Base-by-base conservation (phyloP, 2,329 filamentous ascomycete species). In the Aureobasidium vineae region DNA sequence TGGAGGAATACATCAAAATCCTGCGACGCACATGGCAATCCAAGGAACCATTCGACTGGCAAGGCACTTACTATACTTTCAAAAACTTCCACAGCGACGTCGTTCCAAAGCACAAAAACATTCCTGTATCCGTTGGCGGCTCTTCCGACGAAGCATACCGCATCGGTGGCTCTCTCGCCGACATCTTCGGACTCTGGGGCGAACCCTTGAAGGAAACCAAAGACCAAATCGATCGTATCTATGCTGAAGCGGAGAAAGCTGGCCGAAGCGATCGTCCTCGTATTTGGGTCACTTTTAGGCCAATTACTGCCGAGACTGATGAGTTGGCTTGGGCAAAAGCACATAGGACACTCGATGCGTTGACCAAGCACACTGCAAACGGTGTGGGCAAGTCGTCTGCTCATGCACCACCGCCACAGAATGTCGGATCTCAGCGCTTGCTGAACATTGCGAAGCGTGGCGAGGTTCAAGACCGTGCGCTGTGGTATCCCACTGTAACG, bases 251-350 rank as follows among this genome's bases (percentile, higher is more conserved):
- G 0, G 83, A 79, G n/a, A 83, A 82, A 69, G 85, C 85, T 1
- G 85, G 85, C 0, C 81, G 85, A 1, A 72, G 68, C 0, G 85
- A 87, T 69, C 76, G 81, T 0, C 85, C 85, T 7, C 77, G 84
- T 4, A 87, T 88, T 71, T 88, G 85, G 85, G 85, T 88, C 1
- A 87, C 85, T 0, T 87, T 87, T 80, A 80, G 85, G 2, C 85
- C 85, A 3, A 87, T 88, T 67, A 70, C 82, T 0, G 85, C 85
- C 0, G 85, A 87, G 75, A 87, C 85, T 0, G 85, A 87, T 16
- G 85, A 87, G 23, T 78, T 87, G 7, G 85, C 85, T 0, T 88
- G 85, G 85, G 79, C 78, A 3, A 87, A 87, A 75, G 85, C 85
- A 3, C 80, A 87, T 72, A 78, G 78, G 31, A 86, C 81, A 0